Evolutionary conservation across 768 basidiomycete genomes (phyloP).

Genomic region (Bullera alba): DNA sequence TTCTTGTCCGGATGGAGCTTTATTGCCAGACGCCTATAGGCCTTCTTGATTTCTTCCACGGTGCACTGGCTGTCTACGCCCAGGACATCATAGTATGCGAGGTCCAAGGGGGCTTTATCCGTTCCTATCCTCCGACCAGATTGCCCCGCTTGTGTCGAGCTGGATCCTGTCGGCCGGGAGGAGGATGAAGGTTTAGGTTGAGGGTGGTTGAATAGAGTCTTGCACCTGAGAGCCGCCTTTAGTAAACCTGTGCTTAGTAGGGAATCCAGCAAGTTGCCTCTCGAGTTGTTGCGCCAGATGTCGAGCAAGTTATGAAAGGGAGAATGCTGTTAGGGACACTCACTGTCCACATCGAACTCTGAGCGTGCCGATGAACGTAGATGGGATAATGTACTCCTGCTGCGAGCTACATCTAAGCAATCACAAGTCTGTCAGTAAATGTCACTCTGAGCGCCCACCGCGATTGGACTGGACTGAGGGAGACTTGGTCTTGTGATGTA

Average conservation of each 20-base stretch:
- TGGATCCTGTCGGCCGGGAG: too few species aligned
- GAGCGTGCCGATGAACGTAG: constrained; percentile 41
- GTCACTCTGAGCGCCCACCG: background rate
- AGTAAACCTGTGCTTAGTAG: too few species aligned
- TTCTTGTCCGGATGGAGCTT: constrained; percentile 45
- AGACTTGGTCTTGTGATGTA: too few species aligned
- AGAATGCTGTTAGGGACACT: too few species aligned
- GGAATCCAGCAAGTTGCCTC: too few species aligned
- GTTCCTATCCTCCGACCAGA: constrained; percentile 37
- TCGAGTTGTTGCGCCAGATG: too few species aligned
- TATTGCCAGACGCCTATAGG: constrained; percentile 44
- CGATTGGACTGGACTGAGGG: too few species aligned
- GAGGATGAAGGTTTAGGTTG: constrained; percentile 31
- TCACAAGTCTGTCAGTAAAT: background rate
- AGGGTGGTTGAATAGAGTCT: constrained; percentile 36
- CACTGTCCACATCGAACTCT: constrained; percentile 37
- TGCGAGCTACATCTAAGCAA: constrained; percentile 24
- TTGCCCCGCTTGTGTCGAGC: constrained; percentile 1
- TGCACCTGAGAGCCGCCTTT: constrained; percentile 16
- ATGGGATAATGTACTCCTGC: constrained; percentile 40
- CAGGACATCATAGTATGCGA: constrained; percentile 45
- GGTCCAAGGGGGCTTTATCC: constrained; percentile 42
- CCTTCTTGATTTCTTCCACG: constrained; percentile 43
- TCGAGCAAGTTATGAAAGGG: too few species aligned
- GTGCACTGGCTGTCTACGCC: constrained; percentile 42